Base-by-base conservation (phyloP, 495 filamentous ascomycete species). In the Hypomontagnella submonticulosa region DNA sequence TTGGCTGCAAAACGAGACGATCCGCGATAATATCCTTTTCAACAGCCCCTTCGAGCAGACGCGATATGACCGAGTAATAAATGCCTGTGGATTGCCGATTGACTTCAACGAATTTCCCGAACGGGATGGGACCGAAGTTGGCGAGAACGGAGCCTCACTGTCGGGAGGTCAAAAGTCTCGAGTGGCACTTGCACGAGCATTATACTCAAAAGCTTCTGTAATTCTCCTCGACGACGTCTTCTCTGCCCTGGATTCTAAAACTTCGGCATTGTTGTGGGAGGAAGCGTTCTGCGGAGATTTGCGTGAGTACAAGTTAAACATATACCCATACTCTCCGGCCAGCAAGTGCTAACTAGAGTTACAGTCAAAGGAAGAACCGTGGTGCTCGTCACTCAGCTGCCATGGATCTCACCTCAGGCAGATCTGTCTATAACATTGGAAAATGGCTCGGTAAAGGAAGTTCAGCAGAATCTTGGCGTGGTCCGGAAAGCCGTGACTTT, bases 111-210 rank as follows among this genome's bases (percentile, higher is more conserved):
- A 79, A 63, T 73, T 80, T 19, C 63, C 72, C 4, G 73, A 74
- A n/a, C 71, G 77, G 30, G 77, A 84, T 13, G 80, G 81, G 23
- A 87, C 90, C 34, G 84, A 88, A 57, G 84, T 88, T 40, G 88
- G 89, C 9, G 89, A 92, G 61, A 79, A 87, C 48, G 89, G 89
- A 0, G 84, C 88, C 4, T 87, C 88, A 32, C 74, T 92, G 4
- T 89, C 86, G 0, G 89, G 89, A 43, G 89, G 89, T 0, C 89
- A 92, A 51, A 89, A 87, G 61, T 88, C 89, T 55, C 82, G 89
- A 15, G 83, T 91, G 30, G 86, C 89, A 30, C 78, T 91, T 10
- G 89, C 89, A 16, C 80, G 89, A 57, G 89, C 89, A 12, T 79
- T 90, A 2, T 92, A 91, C 62, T 90, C 88, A 36, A 79, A 82